A percentile compares a stretch with the other conserved stretches of the same genome.
phyloP scores from a whole-genome alignment of 1,284 basidiomycete species.

The Ganoderma leucocontextum region DNA sequence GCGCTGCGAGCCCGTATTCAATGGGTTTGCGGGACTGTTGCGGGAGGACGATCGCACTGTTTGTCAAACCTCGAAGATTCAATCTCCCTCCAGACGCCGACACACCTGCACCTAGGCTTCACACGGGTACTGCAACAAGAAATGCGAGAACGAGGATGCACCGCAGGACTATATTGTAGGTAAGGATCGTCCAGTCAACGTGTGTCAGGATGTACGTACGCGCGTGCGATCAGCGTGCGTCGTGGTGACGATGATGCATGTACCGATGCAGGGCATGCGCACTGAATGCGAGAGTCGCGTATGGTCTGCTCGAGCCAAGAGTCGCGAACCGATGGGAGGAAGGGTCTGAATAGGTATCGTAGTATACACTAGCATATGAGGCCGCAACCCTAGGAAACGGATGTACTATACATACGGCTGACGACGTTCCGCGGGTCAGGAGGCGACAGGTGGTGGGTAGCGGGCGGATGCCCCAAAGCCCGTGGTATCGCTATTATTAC shows the following conservation, averaged over 20 bases:
- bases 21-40: not conserved
- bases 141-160: not conserved
- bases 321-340: not conserved
- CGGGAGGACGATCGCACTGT: not conserved
- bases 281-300: no score
- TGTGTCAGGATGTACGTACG: not conserved
- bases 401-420: not conserved
- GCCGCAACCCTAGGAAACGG: not conserved
- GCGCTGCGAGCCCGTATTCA: not conserved
- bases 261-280: no score
- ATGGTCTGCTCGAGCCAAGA: not conserved
- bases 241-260: not conserved
- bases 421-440: constrained; percentile 3
- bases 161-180: no score
- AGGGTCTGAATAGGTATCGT: not conserved
- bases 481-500: not conserved
- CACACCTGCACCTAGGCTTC: no score
- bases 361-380: not conserved
- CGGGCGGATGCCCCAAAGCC: not conserved
- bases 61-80: not conserved
- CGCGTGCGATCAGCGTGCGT: not conserved
- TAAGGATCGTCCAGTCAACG: no score
- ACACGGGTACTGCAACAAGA: not conserved
- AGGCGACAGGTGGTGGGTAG: not conserved
- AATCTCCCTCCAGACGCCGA: not conserved